Evolutionary conservation across 176 grass and related monocot species (phyloP).

Genomic region (Raddia guianensis): DNA sequence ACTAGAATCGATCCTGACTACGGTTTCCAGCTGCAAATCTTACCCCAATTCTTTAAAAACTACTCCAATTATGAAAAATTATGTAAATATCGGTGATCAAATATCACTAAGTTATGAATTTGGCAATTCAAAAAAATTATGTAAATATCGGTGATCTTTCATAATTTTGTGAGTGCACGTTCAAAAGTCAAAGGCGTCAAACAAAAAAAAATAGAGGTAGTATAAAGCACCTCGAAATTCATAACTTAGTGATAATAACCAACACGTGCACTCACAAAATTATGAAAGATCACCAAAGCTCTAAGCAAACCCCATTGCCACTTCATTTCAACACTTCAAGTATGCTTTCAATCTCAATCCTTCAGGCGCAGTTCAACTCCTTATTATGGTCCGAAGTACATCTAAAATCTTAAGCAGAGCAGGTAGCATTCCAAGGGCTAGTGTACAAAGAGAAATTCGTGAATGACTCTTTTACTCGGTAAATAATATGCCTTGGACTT

Average conservation of each 20-base stretch:
- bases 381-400: conserved; percentile 4
- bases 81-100: too few relatives aligned
- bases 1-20: not conserved
- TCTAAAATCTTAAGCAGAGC: not conserved
- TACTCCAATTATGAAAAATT: too few relatives aligned
- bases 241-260: not conserved
- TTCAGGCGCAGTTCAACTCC: not conserved
- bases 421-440: not conserved
- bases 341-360: not conserved
- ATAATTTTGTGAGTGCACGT: too few relatives aligned
- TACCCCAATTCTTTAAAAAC: not conserved
- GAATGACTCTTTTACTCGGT: not conserved
- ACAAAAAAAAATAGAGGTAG: too few relatives aligned
- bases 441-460: conserved; percentile 2
- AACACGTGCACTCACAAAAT: not conserved
- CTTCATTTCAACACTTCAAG: not conserved
- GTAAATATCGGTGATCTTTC: too few relatives aligned
- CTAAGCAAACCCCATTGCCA: not conserved
- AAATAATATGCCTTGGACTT: conserved; percentile 24
- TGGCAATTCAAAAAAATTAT: too few relatives aligned
- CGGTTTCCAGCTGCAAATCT: not conserved
- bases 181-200: too few relatives aligned
- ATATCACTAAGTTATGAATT: too few relatives aligned
- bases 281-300: not conserved
- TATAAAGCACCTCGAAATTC: not conserved